A percentile compares a stretch with the other conserved stretches of the same genome.
Conservation (phyloP, 768 basidiomycete genomes). For the Boletus bicolor region DNA sequence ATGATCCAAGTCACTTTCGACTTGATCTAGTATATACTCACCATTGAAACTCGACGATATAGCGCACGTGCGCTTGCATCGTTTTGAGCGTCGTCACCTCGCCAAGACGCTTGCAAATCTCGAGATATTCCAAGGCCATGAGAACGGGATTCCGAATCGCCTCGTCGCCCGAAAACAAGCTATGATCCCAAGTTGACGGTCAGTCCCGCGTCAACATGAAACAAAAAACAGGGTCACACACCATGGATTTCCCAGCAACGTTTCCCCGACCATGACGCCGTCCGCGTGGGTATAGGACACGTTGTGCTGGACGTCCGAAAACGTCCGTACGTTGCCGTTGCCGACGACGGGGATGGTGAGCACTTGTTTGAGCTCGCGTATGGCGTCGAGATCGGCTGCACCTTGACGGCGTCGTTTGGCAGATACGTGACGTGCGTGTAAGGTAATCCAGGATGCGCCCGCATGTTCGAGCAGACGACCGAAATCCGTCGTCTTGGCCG, state of each 20-base stretch:
- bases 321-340: constrained; percentile 73
- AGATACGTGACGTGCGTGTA: constrained; percentile 74
- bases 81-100: constrained; percentile 47
- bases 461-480: constrained; percentile 57
- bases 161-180: constrained; percentile 53
- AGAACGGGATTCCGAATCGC: constrained; percentile 58
- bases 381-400: constrained; percentile 60
- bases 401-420: constrained; percentile 68
- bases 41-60: constrained; percentile 70
- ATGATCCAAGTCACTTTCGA: neutral
- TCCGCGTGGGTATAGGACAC: constrained; percentile 56
- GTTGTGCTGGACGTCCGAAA: constrained; percentile 55
- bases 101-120: constrained; percentile 51
- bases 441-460: constrained; percentile 66
- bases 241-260: constrained; percentile 74
- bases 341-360: constrained; percentile 61
- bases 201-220: neutral
- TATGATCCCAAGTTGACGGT: constrained; percentile 21
- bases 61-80: constrained; percentile 61
- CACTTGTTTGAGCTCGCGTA: constrained; percentile 51
- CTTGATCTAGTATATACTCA: constrained; percentile 28
- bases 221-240: constrained; percentile 24
- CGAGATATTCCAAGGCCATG: constrained; percentile 69
- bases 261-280: constrained; percentile 80
- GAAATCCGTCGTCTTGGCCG: constrained; percentile 51